Conservation (phyloP, 192 early-diverging fungal genomes). For the Linnemannia zychae region DNA sequence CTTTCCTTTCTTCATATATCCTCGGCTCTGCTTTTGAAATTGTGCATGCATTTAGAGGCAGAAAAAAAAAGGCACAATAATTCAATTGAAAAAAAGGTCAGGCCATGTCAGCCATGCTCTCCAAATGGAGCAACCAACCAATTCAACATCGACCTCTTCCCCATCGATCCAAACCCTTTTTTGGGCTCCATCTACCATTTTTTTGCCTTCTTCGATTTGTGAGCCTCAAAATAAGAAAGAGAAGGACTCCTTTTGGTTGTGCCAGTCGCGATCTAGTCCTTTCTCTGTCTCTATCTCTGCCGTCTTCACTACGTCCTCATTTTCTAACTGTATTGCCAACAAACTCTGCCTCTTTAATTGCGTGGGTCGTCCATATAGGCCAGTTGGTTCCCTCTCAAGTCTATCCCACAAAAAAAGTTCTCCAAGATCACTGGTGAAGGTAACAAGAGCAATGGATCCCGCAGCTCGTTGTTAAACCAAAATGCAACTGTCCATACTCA, state of each 20-base stretch:
- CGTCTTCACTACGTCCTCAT: conserved; percentile 3
- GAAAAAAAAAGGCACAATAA: neutral
- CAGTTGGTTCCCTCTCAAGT: conserved; percentile 35
- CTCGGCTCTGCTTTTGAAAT: neutral
- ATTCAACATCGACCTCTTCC: neutral
- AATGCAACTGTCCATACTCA: neutral
- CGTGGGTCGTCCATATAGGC: conserved; percentile 11
- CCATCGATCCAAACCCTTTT: conserved; percentile 1
- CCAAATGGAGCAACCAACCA: neutral
- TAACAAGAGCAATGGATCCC: neutral
- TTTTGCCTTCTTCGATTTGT: neutral
- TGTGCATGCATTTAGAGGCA: neutral
- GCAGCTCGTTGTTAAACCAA: neutral
- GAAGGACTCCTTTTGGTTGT: neutral
- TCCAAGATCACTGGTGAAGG: conserved; percentile 52
- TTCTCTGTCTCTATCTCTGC: neutral
- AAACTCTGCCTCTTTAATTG: neutral
- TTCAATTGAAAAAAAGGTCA: neutral
- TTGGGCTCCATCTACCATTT: conserved; percentile 12
- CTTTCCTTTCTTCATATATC: neutral
- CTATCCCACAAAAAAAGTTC: conserved; percentile 44
- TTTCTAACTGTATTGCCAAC: neutral
- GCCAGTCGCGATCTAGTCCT: neutral
- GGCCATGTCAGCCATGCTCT: conserved; percentile 7
- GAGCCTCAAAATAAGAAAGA: neutral